A percentile compares a stretch with the other conserved stretches of the same genome.
phyloP scores from a whole-genome alignment of 352 stramenopile genomes.

The Pythium sukuiense region DNA sequence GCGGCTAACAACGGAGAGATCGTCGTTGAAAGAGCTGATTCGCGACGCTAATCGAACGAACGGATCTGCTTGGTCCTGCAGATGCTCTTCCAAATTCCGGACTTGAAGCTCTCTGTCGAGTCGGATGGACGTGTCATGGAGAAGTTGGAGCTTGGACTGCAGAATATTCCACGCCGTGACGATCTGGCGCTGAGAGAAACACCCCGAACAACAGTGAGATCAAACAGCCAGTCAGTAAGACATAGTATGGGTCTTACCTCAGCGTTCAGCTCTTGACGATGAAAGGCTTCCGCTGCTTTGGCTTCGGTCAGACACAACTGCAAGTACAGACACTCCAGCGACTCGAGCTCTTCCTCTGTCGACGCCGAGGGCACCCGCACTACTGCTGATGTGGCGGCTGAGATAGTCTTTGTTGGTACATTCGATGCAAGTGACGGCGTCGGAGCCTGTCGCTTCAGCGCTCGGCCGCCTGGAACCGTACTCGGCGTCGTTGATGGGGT shows the following conservation, averaged over 20 bases:
- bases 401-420: not conserved
- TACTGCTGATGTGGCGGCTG: not conserved
- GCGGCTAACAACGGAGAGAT: conserved; percentile 28
- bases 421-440: not conserved
- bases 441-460: not conserved
- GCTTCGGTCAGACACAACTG: conserved; percentile 54
- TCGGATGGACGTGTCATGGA: conserved; percentile 43
- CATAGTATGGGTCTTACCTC: conserved; percentile 30
- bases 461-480: not conserved
- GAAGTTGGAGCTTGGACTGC: conserved; percentile 49
- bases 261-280: conserved; percentile 42
- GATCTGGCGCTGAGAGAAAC: conserved; percentile 40
- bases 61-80: conserved; percentile 27
- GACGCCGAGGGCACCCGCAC: conserved; percentile 1
- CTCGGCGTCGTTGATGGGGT: conserved; percentile 10
- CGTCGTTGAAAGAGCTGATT: conserved; percentile 20
- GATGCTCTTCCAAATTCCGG: conserved; percentile 26
- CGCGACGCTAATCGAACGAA: conserved; percentile 27
- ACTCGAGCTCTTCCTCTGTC: conserved; percentile 43
- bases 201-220: not conserved
- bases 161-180: conserved; percentile 40
- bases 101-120: conserved; percentile 43
- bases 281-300: conserved; percentile 37
- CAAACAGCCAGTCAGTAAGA: not conserved
- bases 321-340: conserved; percentile 49